Evolutionary conservation across 306 rosid species (phyloP).

Genomic region (Gleditsia sinensis): DNA sequence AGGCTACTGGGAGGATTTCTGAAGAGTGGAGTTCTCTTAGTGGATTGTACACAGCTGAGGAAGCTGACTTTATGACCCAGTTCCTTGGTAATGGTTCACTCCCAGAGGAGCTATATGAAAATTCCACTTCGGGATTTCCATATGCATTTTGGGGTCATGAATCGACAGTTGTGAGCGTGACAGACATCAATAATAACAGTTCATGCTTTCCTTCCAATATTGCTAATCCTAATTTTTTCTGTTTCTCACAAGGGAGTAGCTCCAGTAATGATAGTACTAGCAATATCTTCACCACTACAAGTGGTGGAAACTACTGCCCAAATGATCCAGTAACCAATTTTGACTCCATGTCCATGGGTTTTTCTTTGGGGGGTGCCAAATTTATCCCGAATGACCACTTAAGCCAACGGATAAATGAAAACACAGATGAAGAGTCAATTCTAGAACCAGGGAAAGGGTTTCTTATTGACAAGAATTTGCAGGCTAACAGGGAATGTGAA

Average conservation of each 20-base stretch:
- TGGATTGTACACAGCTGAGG: slow-evolving; percentile 58
- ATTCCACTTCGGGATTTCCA: slow-evolving; percentile 47
- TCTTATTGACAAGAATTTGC: slow-evolving; percentile 34
- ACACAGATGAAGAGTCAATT: slow-evolving; percentile 41
- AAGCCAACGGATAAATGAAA: slow-evolving; percentile 44
- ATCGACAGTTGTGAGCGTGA: slow-evolving; percentile 30
- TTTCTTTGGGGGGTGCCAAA: slow-evolving; percentile 37
- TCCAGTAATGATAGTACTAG: slow-evolving; percentile 19
- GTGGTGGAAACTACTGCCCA: slow-evolving; percentile 31
- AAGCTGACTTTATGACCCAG: slow-evolving; percentile 65
- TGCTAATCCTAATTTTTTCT: slow-evolving; percentile 33
- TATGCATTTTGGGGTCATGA: slow-evolving; percentile 45
- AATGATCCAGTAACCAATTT: slow-evolving; percentile 34
- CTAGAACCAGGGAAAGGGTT: slow-evolving; percentile 27
- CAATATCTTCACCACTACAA: slow-evolving; percentile 22
- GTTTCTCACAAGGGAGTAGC: slow-evolving; percentile 41
- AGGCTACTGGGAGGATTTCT: slow-evolving; percentile 48
- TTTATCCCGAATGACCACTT: slow-evolving; percentile 36
- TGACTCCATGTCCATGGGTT: slow-evolving; percentile 35
- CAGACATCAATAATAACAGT: slow-evolving; percentile 36
- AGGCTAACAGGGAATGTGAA: slow-evolving; percentile 32
- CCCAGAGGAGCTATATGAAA: slow-evolving; percentile 35
- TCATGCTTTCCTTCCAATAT: slow-evolving; percentile 48
- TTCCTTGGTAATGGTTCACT: slow-evolving; percentile 38
- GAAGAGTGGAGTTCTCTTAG: slow-evolving; percentile 70